Conservation (phyloP, 495 filamentous ascomycete genomes). For the Penicillium salamii region DNA sequence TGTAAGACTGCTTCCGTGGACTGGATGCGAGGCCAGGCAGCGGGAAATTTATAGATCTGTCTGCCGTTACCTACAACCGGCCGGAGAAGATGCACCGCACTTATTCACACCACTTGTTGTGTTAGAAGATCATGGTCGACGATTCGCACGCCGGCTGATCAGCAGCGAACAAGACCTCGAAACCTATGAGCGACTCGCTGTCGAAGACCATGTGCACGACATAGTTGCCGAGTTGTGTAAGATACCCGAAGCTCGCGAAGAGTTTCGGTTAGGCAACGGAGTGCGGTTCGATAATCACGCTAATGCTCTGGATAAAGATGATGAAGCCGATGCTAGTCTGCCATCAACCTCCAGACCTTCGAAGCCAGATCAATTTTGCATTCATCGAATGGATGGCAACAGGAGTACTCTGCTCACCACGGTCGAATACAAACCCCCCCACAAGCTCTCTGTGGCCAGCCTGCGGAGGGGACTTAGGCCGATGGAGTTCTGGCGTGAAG, state of each 20-base stretch:
- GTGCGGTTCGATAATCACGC: constrained; percentile 14
- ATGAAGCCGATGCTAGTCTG: no score
- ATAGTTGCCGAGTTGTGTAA: constrained; percentile 22
- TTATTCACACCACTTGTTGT: constrained; percentile 12
- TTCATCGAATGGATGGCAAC: constrained; percentile 18
- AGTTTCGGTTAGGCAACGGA: constrained; percentile 15
- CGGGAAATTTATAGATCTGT: constrained; percentile 27
- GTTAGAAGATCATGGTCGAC: constrained; percentile 13
- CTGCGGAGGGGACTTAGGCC: constrained; percentile 28
- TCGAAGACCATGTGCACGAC: constrained; percentile 20
- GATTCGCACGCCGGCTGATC: constrained; percentile 7
- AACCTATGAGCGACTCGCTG: constrained; percentile 14
- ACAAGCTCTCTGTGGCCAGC: constrained; percentile 31
- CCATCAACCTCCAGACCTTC: no score
- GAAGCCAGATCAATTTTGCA: constrained; percentile 21
- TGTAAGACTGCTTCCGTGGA: constrained; percentile 26
- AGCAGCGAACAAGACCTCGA: constrained; percentile 18
- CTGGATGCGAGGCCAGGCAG: constrained; percentile 25
- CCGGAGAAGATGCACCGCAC: constrained; percentile 6
- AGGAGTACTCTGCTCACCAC: constrained; percentile 22
- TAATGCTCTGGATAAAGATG: background rate
- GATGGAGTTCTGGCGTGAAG: constrained; percentile 19
- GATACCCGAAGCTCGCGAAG: constrained; percentile 10
- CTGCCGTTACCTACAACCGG: constrained; percentile 19
- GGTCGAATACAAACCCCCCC: constrained; percentile 35